Evolutionary conservation across 2,329 filamentous ascomycete species (phyloP).

Genomic region (Didymella sp.): DNA sequence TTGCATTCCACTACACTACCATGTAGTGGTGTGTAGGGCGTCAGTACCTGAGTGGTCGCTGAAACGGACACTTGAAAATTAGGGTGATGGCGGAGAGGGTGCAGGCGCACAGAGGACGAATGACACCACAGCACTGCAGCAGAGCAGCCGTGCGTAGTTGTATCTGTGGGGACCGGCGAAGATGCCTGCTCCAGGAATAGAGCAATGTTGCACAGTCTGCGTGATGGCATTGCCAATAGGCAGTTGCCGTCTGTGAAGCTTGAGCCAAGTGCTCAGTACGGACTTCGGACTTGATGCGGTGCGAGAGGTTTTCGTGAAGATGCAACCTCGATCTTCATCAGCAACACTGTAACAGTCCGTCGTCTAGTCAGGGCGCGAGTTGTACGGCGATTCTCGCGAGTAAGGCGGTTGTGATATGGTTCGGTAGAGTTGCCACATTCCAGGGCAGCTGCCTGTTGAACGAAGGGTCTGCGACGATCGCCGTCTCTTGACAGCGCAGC

Average conservation of each 20-base stretch:
- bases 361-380: constrained; percentile 1
- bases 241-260: constrained; percentile 7
- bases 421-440: constrained; percentile 18
- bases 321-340: neutral
- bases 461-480: constrained; percentile 18
- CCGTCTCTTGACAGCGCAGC: constrained; percentile 12
- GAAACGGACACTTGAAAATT: constrained; percentile 4
- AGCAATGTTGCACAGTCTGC: constrained; percentile 20
- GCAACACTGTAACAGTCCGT: constrained; percentile 3
- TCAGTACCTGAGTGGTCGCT: constrained; percentile 11
- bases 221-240: constrained; percentile 14
- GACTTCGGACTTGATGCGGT: constrained; percentile 14
- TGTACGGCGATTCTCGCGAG: neutral
- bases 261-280: constrained; percentile 9
- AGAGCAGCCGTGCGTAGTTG: constrained; percentile 13
- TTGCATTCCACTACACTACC: constrained; percentile 4
- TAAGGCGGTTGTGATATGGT: constrained; percentile 3
- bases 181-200: constrained; percentile 19
- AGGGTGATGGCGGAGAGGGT: constrained; percentile 10
- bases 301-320: constrained; percentile 1
- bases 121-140: constrained; percentile 13
- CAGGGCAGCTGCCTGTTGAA: constrained; percentile 1
- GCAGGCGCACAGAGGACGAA: constrained; percentile 14
- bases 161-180: constrained; percentile 18
- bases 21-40: constrained; percentile 11